A percentile compares a stretch with the other conserved stretches of the same genome.
These are phyloP conservation scores for Penicillium sp. DNA, from an alignment of 2,329 filamentous ascomycete species.

Conservation along the genomic window DNA sequence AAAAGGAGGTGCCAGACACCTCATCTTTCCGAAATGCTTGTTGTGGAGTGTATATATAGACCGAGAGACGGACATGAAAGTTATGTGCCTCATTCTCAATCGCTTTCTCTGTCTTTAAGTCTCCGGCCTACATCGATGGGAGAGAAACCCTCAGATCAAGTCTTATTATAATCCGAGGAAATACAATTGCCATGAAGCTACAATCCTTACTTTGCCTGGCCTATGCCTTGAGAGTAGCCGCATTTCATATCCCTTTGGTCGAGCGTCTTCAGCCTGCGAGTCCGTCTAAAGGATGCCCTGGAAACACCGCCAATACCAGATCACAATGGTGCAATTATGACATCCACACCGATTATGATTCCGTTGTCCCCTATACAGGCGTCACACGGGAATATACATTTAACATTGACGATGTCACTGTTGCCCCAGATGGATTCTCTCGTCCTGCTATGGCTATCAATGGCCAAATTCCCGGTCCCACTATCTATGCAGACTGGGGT, in stretches of 20 bases:
- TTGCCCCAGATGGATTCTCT: constrained; percentile 32
- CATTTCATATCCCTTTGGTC: not conserved
- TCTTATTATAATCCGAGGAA: no score
- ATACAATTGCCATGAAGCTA: no score
- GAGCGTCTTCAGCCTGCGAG: not conserved
- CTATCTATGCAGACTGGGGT: constrained; percentile 37
- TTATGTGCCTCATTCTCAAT: no score
- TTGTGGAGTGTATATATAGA: no score
- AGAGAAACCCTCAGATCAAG: no score
- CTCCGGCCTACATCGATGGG: no score
- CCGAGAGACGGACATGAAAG: no score
- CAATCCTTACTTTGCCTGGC: no score
- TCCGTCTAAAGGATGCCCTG: constrained; percentile 1
- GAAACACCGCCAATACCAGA: constrained; percentile 11
- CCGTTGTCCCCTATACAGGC: constrained; percentile 18
- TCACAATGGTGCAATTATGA: constrained; percentile 15
- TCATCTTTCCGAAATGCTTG: no score
- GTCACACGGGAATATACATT: constrained; percentile 32
- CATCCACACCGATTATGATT: constrained; percentile 15
- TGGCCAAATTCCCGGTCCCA: constrained; percentile 35
- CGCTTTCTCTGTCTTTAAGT: no score
- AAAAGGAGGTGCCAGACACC: no score
- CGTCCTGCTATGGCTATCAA: constrained; percentile 31
- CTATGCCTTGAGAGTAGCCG: no score
- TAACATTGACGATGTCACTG: constrained; percentile 18